phyloP scores from a whole-genome alignment of 148 eudicot species.

The Chenopodium album region DNA sequence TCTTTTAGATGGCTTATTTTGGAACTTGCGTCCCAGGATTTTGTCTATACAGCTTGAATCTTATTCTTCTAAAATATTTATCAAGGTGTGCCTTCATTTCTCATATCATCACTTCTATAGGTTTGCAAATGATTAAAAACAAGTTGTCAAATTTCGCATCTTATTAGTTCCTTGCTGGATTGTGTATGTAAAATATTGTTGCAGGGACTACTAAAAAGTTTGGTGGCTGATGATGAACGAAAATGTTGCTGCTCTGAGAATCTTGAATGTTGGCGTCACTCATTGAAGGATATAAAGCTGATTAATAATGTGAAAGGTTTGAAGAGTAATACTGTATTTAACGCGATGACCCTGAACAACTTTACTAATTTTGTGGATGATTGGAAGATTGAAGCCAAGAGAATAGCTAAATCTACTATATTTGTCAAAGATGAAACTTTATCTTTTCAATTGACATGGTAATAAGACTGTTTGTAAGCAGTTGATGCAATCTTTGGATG shows the following conservation, averaged over 20 bases:
- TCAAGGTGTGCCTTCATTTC: conserved; percentile 23
- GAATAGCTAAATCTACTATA: conserved; percentile 1
- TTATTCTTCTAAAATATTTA: conserved; percentile 5
- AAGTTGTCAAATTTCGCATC: not conserved
- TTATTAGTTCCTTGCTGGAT: not conserved
- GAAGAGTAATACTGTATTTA: conserved; percentile 7
- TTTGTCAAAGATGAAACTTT: conserved; percentile 6
- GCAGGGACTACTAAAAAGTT: conserved; percentile 18
- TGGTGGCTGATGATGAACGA: conserved; percentile 15
- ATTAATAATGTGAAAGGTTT: conserved; percentile 14
- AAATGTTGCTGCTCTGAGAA: conserved; percentile 2
- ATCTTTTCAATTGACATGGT: conserved; percentile 25
- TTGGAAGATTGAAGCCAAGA: conserved; percentile 20
- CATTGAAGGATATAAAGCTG: conserved; percentile 14
- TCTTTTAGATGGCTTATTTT: conserved; percentile 25
- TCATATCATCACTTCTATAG: not conserved
- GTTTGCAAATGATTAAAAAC: not conserved
- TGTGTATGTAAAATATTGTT: not conserved
- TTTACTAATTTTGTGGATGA: conserved; percentile 21
- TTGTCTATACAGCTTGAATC: conserved; percentile 15
- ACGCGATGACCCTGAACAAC: conserved; percentile 12
- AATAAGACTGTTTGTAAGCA: too few relatives aligned
- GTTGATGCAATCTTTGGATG: too few relatives aligned
- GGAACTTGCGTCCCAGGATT: conserved; percentile 14
- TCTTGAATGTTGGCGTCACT: conserved; percentile 29